Evolutionary conservation across 176 grass and related monocot species (phyloP).

Genomic region (Dactylis glomerata): DNA sequence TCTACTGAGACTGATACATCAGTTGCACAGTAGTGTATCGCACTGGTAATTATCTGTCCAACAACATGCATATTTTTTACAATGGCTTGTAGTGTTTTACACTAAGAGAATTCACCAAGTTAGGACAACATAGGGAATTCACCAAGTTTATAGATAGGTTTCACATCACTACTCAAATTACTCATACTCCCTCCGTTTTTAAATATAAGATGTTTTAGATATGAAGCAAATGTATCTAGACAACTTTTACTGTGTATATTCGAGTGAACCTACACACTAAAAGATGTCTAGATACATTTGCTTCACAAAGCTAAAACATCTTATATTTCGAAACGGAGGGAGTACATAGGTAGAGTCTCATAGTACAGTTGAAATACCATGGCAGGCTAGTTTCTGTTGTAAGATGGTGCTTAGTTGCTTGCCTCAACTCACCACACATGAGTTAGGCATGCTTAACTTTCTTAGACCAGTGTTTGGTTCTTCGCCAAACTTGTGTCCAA

Average conservation of each 20-base stretch:
- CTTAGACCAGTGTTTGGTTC: background rate
- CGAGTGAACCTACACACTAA: too few relatives aligned
- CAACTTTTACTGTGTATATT: too few relatives aligned
- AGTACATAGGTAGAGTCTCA: background rate
- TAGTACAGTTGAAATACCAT: background rate
- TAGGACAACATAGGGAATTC: background rate
- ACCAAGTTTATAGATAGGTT: conserved; percentile 3
- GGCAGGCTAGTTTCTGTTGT: background rate
- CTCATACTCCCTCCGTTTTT: too few relatives aligned
- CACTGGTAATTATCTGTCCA: conserved; percentile 1
- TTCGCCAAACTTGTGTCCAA: background rate
- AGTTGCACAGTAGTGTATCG: background rate
- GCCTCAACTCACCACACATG: background rate
- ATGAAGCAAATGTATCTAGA: too few relatives aligned
- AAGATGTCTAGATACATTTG: too few relatives aligned
- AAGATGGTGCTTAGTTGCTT: conserved; percentile 3
- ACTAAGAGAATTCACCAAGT: conserved; percentile 2
- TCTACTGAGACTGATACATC: background rate
- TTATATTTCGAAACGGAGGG: too few relatives aligned
- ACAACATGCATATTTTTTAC: conserved; percentile 6
- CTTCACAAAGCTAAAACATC: too few relatives aligned
- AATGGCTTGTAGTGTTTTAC: background rate
- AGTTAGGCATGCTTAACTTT: background rate
- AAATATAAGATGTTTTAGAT: too few relatives aligned
- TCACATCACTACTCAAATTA: background rate